Conservation (phyloP, 768 basidiomycete species). For the Hericium erinaceus region DNA sequence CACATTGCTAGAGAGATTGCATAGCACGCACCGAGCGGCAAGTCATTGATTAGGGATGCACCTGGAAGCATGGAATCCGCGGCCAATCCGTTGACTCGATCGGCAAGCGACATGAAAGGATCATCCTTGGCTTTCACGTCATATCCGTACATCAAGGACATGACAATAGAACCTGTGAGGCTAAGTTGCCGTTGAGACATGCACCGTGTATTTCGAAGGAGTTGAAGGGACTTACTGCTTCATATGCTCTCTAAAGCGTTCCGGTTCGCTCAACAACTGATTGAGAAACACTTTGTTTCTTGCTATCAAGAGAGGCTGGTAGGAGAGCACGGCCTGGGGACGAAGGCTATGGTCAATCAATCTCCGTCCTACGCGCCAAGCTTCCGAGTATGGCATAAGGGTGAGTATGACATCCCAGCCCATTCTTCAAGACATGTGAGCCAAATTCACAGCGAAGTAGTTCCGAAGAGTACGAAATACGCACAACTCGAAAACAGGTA, state of each 20-base stretch:
- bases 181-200: constrained; percentile 15
- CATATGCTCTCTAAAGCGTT: not conserved
- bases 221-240: not conserved
- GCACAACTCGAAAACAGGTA: not conserved
- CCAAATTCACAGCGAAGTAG: not conserved
- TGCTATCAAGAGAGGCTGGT: not conserved
- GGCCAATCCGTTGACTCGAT: constrained; percentile 26
- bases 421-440: not conserved
- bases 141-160: constrained; percentile 40
- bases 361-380: not conserved
- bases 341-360: not conserved
- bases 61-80: constrained; percentile 25
- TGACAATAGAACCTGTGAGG: constrained; percentile 28
- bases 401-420: not conserved
- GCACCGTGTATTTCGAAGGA: not conserved
- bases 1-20: not conserved
- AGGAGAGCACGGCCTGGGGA: not conserved
- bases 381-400: not conserved
- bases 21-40: constrained; percentile 20
- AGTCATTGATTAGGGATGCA: constrained; percentile 35
- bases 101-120: constrained; percentile 32
- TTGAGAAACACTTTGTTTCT: not conserved
- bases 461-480: not conserved
- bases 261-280: not conserved
- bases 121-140: constrained; percentile 30